Evolutionary conservation across 1,139 yeast genomes (phyloP).

Genomic region (Kodamaea suecica): DNA sequence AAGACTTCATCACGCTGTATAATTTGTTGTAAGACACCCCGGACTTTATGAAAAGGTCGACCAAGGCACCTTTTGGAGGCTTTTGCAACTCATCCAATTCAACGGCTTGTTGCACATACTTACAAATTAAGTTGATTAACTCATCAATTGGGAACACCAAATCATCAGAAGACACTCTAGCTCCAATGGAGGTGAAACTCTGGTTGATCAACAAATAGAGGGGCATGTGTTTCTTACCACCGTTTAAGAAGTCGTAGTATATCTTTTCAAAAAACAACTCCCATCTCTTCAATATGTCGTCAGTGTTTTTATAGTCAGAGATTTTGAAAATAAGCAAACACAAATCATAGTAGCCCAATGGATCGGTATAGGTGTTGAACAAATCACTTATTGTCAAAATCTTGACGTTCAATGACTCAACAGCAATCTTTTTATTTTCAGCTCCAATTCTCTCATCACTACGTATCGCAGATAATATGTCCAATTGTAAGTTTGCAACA

Average conservation of each 20-base stretch:
- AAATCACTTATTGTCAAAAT: conserved; percentile 73
- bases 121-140: conserved; percentile 57
- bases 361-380: conserved; percentile 84
- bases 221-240: conserved; percentile 31
- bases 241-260: conserved; percentile 32
- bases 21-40: conserved; percentile 72
- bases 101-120: conserved; percentile 37
- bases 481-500: conserved; percentile 87
- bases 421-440: conserved; percentile 46
- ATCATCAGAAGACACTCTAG: conserved; percentile 51
- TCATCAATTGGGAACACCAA: conserved; percentile 79
- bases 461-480: conserved; percentile 57
- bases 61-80: conserved; percentile 41
- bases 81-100: conserved; percentile 37
- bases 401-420: conserved; percentile 56
- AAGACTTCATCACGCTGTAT: conserved; percentile 62
- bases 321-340: conserved; percentile 76
- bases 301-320: conserved; percentile 75
- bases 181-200: conserved; percentile 41
- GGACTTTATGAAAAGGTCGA: conserved; percentile 71
- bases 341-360: conserved; percentile 81
- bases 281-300: conserved; percentile 73
- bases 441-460: conserved; percentile 57
- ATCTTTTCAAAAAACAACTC: conserved; percentile 54
- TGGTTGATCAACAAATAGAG: conserved; percentile 38